Conservation (phyloP, 805 yeast genomes). For the Candida sithepensis region DNA sequence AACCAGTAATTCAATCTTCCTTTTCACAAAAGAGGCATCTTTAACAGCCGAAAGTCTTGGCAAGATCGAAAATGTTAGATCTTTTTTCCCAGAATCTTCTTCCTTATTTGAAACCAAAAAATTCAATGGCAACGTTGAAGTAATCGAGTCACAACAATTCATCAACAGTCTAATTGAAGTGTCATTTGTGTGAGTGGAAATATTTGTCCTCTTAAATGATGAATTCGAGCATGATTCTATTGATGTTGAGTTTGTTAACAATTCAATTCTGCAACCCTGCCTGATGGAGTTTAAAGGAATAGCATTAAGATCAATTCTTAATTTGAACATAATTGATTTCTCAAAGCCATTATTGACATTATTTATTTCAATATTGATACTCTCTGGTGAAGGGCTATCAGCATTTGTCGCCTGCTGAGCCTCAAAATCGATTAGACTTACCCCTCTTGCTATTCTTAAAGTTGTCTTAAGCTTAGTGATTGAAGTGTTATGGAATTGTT, state of each 20-base stretch:
- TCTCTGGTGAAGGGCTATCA: background rate
- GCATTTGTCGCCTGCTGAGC: background rate
- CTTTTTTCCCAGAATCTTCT: constrained; percentile 6
- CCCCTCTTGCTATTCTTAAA: constrained; percentile 16
- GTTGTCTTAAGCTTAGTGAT: constrained; percentile 15
- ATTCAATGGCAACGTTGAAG: constrained; percentile 19
- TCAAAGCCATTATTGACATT: constrained; percentile 22
- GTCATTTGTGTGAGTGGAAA: constrained; percentile 2
- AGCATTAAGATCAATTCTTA: constrained; percentile 18
- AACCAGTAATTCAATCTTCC: constrained; percentile 34
- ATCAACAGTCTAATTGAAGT: constrained; percentile 10
- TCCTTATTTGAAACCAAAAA: constrained; percentile 18
- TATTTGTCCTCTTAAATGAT: background rate
- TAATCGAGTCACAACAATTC: constrained; percentile 1
- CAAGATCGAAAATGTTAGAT: constrained; percentile 22
- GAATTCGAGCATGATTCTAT: constrained; percentile 1
- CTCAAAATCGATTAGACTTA: constrained; percentile 20
- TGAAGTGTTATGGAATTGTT: constrained; percentile 16
- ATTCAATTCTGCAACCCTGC: constrained; percentile 15
- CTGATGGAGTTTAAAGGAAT: constrained; percentile 12
- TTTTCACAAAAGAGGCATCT: constrained; percentile 33
- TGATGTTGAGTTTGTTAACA: constrained; percentile 7
- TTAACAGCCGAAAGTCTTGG: constrained; percentile 31
- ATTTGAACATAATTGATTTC: constrained; percentile 21
- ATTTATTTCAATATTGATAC: constrained; percentile 6